These are phyloP conservation scores for Backusella parvicylindrica DNA, from an alignment of 192 early-diverging fungal species.

Conservation along the genomic window DNA sequence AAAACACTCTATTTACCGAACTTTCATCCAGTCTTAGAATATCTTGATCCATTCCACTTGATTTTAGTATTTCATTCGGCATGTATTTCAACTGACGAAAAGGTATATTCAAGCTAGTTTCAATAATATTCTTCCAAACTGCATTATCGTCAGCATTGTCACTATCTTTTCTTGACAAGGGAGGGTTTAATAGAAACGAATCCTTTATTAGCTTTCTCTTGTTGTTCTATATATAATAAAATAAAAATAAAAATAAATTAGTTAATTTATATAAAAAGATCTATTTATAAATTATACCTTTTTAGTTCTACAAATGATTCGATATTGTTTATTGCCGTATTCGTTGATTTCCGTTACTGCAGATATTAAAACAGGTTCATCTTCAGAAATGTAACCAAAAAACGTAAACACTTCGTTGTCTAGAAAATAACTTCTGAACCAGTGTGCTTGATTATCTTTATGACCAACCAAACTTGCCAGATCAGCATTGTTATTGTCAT, in stretches of 20 bases:
- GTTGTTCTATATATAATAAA: background rate
- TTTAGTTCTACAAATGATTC: constrained; percentile 20
- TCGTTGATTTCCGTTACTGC: background rate
- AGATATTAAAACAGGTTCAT: constrained; percentile 27
- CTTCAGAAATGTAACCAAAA: constrained; percentile 20
- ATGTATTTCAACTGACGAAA: constrained; percentile 52
- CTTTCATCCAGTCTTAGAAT: constrained; percentile 71
- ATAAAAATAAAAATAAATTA: background rate
- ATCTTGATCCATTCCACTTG: constrained; percentile 54
- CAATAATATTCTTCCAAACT: constrained; percentile 45
- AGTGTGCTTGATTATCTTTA: constrained; percentile 24
- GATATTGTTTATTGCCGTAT: constrained; percentile 24
- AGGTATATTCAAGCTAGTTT: constrained; percentile 40
- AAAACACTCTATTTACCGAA: constrained; percentile 48
- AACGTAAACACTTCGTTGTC: constrained; percentile 19
- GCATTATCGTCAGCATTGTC: background rate
- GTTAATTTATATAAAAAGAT: background rate
- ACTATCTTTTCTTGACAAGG: background rate
- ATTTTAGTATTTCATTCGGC: constrained; percentile 39
- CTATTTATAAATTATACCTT: constrained; percentile 6
- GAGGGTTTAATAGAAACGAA: constrained; percentile 28
- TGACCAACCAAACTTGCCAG: constrained; percentile 9
- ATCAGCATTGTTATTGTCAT: too few species aligned
- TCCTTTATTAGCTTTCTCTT: constrained; percentile 15
- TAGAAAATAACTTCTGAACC: constrained; percentile 33